phyloP scores from a whole-genome alignment of 139 green algal genomes.

The Zygnema circumcarinatum region DNA sequence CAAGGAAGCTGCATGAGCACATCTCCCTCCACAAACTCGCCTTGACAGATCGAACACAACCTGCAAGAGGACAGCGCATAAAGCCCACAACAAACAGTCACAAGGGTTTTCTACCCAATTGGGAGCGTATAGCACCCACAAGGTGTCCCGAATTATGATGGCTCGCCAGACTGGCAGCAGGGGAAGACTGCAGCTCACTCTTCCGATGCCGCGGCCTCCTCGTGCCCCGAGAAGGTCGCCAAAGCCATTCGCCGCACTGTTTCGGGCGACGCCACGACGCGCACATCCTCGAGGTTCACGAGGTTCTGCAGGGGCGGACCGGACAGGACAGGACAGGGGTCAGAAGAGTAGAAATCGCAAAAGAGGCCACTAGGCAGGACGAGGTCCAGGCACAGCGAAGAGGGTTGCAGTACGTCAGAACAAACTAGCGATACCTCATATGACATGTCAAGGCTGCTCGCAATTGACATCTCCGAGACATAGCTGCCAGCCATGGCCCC shows the following conservation, averaged over 20 bases:
- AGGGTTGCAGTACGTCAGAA: not conserved
- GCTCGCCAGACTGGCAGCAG: too few relatives aligned
- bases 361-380: too few relatives aligned
- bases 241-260: not conserved
- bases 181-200: too few relatives aligned
- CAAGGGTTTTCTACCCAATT: too few relatives aligned
- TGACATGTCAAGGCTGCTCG: not conserved
- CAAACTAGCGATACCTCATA: not conserved
- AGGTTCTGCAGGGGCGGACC: not conserved
- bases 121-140: too few relatives aligned
- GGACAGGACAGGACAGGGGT: too few relatives aligned
- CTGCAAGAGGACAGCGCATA: not conserved
- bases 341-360: too few relatives aligned
- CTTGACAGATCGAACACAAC: conserved; percentile 26
- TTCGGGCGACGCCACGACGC: not conserved
- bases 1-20: conserved; percentile 11
- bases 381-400: too few relatives aligned
- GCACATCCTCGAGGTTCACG: not conserved
- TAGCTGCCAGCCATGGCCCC: not conserved
- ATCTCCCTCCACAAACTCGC: conserved; percentile 36
- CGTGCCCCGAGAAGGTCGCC: not conserved
- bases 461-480: not conserved
- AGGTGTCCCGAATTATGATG: too few relatives aligned
- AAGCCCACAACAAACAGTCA: too few relatives aligned
- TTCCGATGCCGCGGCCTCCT: not conserved